Conservation (phyloP, 352 stramenopile genomes). For the Blastocystis sp. region DNA sequence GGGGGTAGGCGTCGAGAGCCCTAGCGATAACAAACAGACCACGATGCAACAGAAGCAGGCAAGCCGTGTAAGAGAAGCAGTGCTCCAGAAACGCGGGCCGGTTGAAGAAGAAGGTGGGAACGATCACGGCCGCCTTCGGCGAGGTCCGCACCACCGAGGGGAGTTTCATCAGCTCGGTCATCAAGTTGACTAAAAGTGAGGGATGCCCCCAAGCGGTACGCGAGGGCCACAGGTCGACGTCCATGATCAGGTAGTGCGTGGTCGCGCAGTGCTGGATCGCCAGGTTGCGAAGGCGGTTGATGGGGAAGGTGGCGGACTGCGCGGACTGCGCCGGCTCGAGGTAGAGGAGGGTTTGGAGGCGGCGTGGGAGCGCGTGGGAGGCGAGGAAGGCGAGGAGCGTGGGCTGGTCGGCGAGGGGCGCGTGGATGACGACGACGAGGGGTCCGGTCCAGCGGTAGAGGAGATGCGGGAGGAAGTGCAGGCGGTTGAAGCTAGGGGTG, state of each 20-base stretch:
- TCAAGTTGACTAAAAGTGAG: neutral
- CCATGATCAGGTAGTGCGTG: conserved; percentile 45
- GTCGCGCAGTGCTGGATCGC: conserved; percentile 31
- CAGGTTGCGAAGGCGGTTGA: conserved; percentile 62
- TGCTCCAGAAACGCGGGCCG: neutral
- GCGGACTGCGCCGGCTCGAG: neutral
- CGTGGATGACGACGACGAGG: conserved; percentile 27
- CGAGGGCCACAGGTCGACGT: conserved; percentile 61
- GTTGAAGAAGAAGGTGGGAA: conserved; percentile 60
- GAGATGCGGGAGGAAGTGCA: conserved; percentile 24
- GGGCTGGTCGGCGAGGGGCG: neutral
- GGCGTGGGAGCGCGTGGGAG: conserved; percentile 6
- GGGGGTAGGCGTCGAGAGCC: conserved; percentile 18
- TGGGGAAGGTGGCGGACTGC: conserved; percentile 1
- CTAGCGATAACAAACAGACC: neutral
- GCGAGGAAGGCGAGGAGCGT: conserved; percentile 6
- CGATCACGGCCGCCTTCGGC: neutral
- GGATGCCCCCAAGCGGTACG: neutral
- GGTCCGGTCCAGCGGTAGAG: conserved; percentile 28
- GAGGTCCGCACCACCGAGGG: neutral
- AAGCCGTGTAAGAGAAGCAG: conserved; percentile 20
- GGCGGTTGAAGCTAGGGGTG: neutral
- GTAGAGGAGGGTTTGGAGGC: neutral
- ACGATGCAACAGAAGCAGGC: conserved; percentile 4
- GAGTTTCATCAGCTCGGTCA: conserved; percentile 3